These are phyloP conservation scores for Flaveria brownii DNA, from an alignment of 129 eudicot species.

Conservation along the genomic window DNA sequence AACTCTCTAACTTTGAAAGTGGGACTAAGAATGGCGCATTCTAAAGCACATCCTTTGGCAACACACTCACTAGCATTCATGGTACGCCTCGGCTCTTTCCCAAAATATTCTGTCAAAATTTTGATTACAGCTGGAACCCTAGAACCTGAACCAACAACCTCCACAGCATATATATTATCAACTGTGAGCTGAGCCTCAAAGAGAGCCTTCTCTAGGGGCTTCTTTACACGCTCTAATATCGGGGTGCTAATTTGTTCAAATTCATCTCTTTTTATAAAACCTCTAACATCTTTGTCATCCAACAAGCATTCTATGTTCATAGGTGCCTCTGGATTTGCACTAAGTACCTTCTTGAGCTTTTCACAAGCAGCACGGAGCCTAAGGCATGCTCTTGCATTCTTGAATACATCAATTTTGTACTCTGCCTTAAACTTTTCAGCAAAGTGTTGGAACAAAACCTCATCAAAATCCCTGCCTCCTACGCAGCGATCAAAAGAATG, in stretches of 20 bases:
- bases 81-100: constrained; percentile 94
- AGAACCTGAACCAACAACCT: constrained; percentile 93
- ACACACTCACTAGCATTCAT: constrained; percentile 98
- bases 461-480: constrained; percentile 94
- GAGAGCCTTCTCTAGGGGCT: constrained; percentile 85
- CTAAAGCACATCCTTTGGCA: constrained; percentile 81
- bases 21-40: constrained; percentile 91
- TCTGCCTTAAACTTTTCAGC: constrained; percentile 79
- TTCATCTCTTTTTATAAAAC: constrained; percentile 80
- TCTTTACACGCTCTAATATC: constrained; percentile 82
- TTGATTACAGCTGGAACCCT: constrained; percentile 80
- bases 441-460: constrained; percentile 79
- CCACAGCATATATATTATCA: constrained; percentile 76
- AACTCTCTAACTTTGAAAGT: constrained; percentile 90
- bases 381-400: constrained; percentile 87
- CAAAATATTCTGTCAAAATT: constrained; percentile 82
- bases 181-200: constrained; percentile 66
- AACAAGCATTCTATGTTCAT: constrained; percentile 88
- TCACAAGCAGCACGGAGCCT: constrained; percentile 90
- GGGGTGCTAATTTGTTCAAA: constrained; percentile 84
- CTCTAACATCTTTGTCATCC: constrained; percentile 87
- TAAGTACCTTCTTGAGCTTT: constrained; percentile 82
- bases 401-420: constrained; percentile 76
- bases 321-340: constrained; percentile 98
- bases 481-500: constrained; percentile 75